A percentile compares a stretch with the other conserved stretches of the same genome.
Evolutionary conservation across 371 early-diverging fungal genomes (phyloP).

Genomic region (Actinomortierella wolfii): DNA sequence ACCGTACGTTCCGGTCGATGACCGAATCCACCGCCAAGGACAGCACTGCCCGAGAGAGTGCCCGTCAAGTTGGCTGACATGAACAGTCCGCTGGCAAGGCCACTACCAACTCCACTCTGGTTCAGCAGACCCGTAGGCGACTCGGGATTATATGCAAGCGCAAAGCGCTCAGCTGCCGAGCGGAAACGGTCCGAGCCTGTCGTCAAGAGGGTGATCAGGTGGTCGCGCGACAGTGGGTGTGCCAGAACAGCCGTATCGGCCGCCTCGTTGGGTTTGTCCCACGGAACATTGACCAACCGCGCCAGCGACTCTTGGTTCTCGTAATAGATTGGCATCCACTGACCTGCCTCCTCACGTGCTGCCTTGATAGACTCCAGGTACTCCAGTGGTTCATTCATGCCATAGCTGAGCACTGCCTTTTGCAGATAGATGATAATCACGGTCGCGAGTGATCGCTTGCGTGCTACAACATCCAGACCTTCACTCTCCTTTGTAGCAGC

Average conservation of each 20-base stretch:
- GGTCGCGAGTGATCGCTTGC: conserved; percentile 63
- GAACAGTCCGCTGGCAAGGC: conserved; percentile 4
- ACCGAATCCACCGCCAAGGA: conserved; percentile 3
- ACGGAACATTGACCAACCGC: neutral
- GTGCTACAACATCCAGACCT: conserved; percentile 47
- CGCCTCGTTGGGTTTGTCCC: conserved; percentile 28
- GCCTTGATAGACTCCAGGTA: conserved; percentile 37
- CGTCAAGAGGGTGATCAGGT: conserved; percentile 36
- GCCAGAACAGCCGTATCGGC: conserved; percentile 28
- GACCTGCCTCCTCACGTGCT: conserved; percentile 34
- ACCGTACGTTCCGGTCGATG: conserved; percentile 16
- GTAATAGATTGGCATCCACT: conserved; percentile 41
- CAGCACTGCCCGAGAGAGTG: conserved; percentile 13
- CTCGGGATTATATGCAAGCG: conserved; percentile 19
- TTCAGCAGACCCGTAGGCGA: neutral
- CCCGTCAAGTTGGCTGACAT: neutral
- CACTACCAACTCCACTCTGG: conserved; percentile 1
- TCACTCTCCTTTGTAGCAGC: conserved; percentile 11
- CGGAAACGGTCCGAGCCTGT: conserved; percentile 45
- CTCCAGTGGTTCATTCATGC: conserved; percentile 29
- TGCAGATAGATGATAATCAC: conserved; percentile 51
- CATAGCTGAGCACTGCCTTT: conserved; percentile 28
- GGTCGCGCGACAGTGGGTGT: conserved; percentile 41
- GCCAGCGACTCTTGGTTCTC: conserved; percentile 39
- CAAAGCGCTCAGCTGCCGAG: conserved; percentile 33